These are phyloP conservation scores for Carpinus fangiana DNA, from an alignment of 306 rosid species.

Conservation along the genomic window DNA sequence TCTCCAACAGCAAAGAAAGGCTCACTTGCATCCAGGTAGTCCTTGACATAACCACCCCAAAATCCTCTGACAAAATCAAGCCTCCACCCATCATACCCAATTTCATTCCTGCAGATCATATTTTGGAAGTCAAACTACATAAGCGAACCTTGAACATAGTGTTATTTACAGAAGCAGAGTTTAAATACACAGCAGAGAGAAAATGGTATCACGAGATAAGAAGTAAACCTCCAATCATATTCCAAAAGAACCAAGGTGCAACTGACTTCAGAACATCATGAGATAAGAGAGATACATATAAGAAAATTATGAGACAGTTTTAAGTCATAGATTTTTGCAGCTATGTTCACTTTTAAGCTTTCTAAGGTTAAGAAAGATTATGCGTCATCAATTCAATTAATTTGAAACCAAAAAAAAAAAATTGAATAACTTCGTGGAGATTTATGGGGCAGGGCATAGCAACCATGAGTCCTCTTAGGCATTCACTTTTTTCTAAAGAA, in stretches of 20 bases:
- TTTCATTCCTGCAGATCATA: constrained; percentile 66
- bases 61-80: constrained; percentile 97
- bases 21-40: constrained; percentile 75
- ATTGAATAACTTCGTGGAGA: neutral
- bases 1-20: constrained; percentile 92
- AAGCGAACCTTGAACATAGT: constrained; percentile 1
- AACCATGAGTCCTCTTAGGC: neutral
- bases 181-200: constrained; percentile 1
- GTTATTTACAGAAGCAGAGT: constrained; percentile 7
- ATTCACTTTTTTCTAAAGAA: neutral
- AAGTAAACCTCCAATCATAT: neutral
- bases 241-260: neutral
- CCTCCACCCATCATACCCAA: constrained; percentile 99
- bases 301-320: constrained; percentile 2
- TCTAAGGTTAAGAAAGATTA: neutral
- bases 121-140: neutral
- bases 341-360: neutral
- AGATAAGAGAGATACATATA: neutral
- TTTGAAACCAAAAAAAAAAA: neutral
- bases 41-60: constrained; percentile 99
- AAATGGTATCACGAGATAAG: constrained; percentile 1
- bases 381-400: neutral
- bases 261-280: neutral
- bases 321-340: constrained; percentile 8
- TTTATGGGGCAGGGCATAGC: neutral